A percentile compares a stretch with the other conserved stretches of the same genome.
phyloP scores from a whole-genome alignment of 805 yeast genomes.

The Hanseniaspora valbyensis region DNA sequence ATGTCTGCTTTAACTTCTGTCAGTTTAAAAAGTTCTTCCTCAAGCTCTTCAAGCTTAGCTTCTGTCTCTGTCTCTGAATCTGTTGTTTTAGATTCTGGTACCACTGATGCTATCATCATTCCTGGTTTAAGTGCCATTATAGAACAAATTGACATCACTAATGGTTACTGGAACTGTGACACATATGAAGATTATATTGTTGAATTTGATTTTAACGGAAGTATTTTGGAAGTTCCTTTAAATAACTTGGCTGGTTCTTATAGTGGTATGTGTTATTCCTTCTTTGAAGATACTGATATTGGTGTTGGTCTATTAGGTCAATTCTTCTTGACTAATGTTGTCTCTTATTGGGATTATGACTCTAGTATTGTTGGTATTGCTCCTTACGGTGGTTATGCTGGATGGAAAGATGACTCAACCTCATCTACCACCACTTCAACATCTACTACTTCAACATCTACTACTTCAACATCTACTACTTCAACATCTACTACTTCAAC shows the following conservation, averaged over 20 bases:
- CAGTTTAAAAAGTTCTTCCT: not conserved
- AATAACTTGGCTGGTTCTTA: conserved; percentile 13
- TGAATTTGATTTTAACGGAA: not conserved
- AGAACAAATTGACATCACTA: not conserved
- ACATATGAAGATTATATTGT: conserved; percentile 11
- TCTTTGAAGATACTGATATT: conserved; percentile 6
- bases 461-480: not conserved
- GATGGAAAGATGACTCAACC: conserved; percentile 4
- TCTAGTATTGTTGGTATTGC: conserved; percentile 8
- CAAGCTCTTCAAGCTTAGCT: not conserved
- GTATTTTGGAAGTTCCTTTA: conserved; percentile 6
- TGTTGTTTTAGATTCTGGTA: conserved; percentile 15
- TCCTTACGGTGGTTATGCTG: not conserved
- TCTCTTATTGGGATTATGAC: conserved; percentile 15
- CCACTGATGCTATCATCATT: conserved; percentile 11
- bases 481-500: not conserved
- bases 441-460: not conserved
- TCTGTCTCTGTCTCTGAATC: not conserved
- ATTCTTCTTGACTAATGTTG: conserved; percentile 14
- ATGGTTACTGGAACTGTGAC: conserved; percentile 10
- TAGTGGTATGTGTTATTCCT: conserved; percentile 3
- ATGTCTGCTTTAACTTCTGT: not conserved
- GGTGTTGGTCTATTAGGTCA: conserved; percentile 13
- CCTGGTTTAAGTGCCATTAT: conserved; percentile 1
- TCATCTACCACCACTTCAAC: not conserved